Conservation (phyloP, 176 grass and related monocot species). For the Oropetium thomaeum region DNA sequence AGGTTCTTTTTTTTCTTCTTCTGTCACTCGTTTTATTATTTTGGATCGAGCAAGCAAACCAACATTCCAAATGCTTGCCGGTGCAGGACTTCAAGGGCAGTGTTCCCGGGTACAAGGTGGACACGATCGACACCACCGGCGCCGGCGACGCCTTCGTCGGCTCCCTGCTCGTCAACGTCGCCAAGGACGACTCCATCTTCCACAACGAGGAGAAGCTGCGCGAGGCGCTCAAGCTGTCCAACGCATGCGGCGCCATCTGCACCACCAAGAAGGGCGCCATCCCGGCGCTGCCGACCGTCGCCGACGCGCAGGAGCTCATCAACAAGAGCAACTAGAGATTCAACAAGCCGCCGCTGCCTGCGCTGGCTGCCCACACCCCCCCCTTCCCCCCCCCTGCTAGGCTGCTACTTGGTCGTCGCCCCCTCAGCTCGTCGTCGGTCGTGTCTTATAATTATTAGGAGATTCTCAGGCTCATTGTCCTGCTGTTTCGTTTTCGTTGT, state of each 20-base stretch:
- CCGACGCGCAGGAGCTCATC: constrained; percentile 43
- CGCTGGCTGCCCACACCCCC: too few relatives aligned
- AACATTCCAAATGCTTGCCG: too few relatives aligned
- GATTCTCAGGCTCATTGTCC: too few relatives aligned
- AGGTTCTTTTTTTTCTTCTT: constrained; percentile 29
- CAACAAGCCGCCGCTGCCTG: constrained; percentile 27
- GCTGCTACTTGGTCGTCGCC: background rate
- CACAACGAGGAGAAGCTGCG: constrained; percentile 82
- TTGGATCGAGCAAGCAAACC: background rate
- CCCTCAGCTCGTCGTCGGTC: too few relatives aligned
- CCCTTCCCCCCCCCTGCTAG: background rate
- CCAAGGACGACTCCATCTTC: constrained; percentile 69
- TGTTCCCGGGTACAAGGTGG: constrained; percentile 57
- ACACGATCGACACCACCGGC: constrained; percentile 80
- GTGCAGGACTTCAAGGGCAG: constrained; percentile 74
- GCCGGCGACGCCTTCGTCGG: constrained; percentile 93
- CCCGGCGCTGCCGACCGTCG: constrained; percentile 66
- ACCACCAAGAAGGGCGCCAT: constrained; percentile 91
- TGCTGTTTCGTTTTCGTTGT: too few relatives aligned
- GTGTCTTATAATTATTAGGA: too few relatives aligned
- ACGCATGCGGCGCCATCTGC: constrained; percentile 82
- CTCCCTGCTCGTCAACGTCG: constrained; percentile 61
- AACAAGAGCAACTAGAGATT: constrained; percentile 48
- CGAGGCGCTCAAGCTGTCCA: constrained; percentile 68
- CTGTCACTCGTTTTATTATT: background rate